phyloP scores from a whole-genome alignment of 1,139 yeast species.

The Saccharomyces hybrid region DNA sequence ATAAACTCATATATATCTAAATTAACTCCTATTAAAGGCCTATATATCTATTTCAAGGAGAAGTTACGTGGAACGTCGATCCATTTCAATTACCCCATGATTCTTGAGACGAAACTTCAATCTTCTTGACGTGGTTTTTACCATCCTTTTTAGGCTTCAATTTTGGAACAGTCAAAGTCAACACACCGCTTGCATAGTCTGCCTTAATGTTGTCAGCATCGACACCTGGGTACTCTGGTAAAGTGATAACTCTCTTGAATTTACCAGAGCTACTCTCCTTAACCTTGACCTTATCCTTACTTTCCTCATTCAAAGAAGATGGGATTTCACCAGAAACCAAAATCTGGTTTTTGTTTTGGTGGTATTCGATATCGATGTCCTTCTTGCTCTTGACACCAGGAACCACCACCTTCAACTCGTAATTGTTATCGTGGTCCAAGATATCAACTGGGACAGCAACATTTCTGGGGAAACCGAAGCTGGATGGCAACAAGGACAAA shows the following conservation, averaged over 20 bases:
- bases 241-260: constrained; percentile 36
- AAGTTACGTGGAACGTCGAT: no score
- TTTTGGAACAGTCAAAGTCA: constrained; percentile 37
- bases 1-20: neutral
- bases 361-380: constrained; percentile 35
- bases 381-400: constrained; percentile 39
- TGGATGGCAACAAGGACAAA: constrained; percentile 19
- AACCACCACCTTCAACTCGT: constrained; percentile 36
- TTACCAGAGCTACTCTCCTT: constrained; percentile 36
- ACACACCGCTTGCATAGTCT: constrained; percentile 36
- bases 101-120: constrained; percentile 31
- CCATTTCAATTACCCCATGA: constrained; percentile 12
- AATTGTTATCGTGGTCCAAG: constrained; percentile 35
- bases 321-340: constrained; percentile 36
- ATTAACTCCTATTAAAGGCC: neutral
- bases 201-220: constrained; percentile 39
- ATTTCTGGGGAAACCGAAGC: constrained; percentile 12
- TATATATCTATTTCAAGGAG: no score
- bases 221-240: constrained; percentile 34
- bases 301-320: constrained; percentile 15
- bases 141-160: constrained; percentile 24
- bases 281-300: constrained; percentile 30
- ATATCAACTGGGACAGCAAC: constrained; percentile 38
- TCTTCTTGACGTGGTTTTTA: constrained; percentile 29
- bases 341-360: constrained; percentile 36